Base-by-base conservation (phyloP, 768 basidiomycete genomes). In the Mycena floridula region DNA sequence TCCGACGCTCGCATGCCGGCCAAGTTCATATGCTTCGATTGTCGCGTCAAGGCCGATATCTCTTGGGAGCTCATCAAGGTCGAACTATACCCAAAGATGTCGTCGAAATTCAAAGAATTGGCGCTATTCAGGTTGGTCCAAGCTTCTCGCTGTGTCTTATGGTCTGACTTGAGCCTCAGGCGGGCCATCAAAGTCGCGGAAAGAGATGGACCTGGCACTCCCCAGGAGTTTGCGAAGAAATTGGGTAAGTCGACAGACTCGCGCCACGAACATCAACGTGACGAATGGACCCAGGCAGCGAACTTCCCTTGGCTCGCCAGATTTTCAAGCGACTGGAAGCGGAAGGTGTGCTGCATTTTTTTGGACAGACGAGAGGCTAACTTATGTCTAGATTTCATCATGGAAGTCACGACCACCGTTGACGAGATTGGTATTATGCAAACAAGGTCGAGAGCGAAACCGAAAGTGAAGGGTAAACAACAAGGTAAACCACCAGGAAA, bases 161-260 rank as follows among this genome's bases (percentile, higher is more conserved):
- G 47, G 28, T 45, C 40, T 25, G 38, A 39, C 32, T 25, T 39
- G 16, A 38, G 20, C 25, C n/a, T 44, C 42, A 83, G 84, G 54
- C 73, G 82, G 39, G 82, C 84, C 13, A 81, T 88, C 53, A 88
- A 88, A 57, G 62, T 82, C 28, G 79, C 73, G 24, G 83, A 89
- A 57, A 59, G 61, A 11, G 55, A 72, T 42, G 67, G 66, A 25
- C 67, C 67, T 3, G 64, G 25, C 57, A 74, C 57, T 25, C 63
- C 60, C 24, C 49, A 71, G 11, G 71, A 75, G 40, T 89, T 89
- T 57, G 70, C 74, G 42, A 80, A 76, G 53, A 57, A 69, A 25
- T 74, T 82, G 28, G 83, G 88, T 82, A 52, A 43, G 71, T 63
- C 5, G 7, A 22, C 25, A 9, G n/a, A n/a, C n/a, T n/a, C n/a